Evolutionary conservation across 495 filamentous ascomycete species (phyloP).

Genomic region (Pyronema omphalodes): DNA sequence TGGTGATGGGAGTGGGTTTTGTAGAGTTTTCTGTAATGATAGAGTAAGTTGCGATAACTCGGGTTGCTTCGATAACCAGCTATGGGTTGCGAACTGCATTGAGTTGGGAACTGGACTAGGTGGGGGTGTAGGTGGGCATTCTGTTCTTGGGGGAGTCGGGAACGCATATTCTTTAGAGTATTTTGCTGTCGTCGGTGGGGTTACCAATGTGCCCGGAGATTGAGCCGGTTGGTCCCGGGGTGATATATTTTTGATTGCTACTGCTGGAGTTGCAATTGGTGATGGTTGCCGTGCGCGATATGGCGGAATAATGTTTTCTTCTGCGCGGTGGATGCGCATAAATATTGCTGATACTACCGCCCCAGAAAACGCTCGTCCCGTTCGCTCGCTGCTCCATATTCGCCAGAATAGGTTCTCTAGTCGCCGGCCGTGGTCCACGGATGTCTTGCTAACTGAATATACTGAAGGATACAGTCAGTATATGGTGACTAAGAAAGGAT

Average conservation of each 20-base stretch:
- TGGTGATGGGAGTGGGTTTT: conserved; percentile 17
- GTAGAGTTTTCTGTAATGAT: conserved; percentile 17
- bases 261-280: background rate
- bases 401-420: conserved; percentile 24
- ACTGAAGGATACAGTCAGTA: conserved; percentile 17
- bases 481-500: background rate
- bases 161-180: background rate
- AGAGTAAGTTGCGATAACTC: conserved; percentile 18
- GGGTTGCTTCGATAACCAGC: conserved; percentile 16
- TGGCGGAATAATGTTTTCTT: background rate
- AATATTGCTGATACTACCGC: conserved; percentile 19
- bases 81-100: background rate
- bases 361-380: conserved; percentile 16
- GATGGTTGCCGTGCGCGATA: background rate
- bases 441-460: conserved; percentile 22
- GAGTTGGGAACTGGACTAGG: conserved; percentile 19
- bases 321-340: conserved; percentile 13
- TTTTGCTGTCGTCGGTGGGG: conserved; percentile 15
- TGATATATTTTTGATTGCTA: background rate
- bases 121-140: conserved; percentile 21
- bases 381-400: conserved; percentile 22
- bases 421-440: conserved; percentile 20
- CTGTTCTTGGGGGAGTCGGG: background rate
- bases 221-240: conserved; percentile 6
- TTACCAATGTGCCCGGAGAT: conserved; percentile 6